Base-by-base conservation (phyloP, 306 rosid species). In the Mucuna pruriens region DNA sequence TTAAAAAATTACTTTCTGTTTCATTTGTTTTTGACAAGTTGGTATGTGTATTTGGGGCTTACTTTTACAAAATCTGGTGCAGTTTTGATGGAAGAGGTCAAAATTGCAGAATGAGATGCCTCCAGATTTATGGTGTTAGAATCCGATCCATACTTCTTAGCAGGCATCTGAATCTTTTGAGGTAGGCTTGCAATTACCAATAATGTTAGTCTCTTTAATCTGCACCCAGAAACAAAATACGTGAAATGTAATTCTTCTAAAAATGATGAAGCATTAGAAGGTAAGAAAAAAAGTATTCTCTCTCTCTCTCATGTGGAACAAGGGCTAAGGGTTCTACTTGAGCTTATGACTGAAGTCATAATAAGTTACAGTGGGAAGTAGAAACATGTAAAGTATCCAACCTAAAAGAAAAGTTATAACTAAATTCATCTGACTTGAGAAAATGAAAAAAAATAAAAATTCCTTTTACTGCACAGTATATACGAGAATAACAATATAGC, bases 211-310 rank as follows among this genome's bases (percentile, higher is more conserved):
- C 78, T 65, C 68, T 77, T 58, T 77, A 74, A 74, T 78, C 87
- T 84, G 90, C 88, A 84, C n/a, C 77, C 71, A 65, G 63, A 34
- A 78, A 66, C 69, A 38, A 84, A 82, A 40, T n/a, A 20, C 5
- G 80, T 75, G 22, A 73, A 26, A 40, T n/a, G 67, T 23, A 31
- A 62, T 3, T 55, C 13, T 29, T 42, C 58, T 34, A 8, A 44
- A 71, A 75, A 51, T 19, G 29, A 58, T n/a, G 60, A 52, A 34
- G 78, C 83, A 81, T 31, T 17, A 39, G 38, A 46, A 54, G 49
- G 65, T 58, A 74, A 40, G 16, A 74, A 72, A 73, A n/a, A 33
- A 71, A 70, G 51, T 19, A 82, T 29, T 69, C 67, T 55, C 16
- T 15, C 20, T 15, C 29, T 15, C 29, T 67, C 23, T 15, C 19